Base-by-base conservation (phyloP, 2,329 filamentous ascomycete species). In the Sclerotinia borealis region DNA sequence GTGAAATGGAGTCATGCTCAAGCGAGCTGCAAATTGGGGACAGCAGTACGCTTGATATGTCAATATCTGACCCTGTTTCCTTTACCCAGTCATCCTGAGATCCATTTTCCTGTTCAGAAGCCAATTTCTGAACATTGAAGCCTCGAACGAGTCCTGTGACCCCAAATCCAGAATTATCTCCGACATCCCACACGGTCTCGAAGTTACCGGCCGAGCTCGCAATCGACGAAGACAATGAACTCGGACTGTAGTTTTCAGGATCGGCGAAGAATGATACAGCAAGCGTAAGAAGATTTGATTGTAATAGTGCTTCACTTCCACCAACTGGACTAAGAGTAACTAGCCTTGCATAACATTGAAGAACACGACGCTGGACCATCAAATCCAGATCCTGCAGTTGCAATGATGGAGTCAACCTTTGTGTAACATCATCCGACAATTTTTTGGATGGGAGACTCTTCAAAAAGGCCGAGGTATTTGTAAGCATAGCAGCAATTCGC, bases 291-390 rank as follows among this genome's bases (percentile, higher is more conserved):
- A 99, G 81, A 71, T 96, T 98, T 0, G 93, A 96, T 72, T 98
- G 92, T 29, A 96, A 81, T 11, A 98, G 82, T 2, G 91, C 86
- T 75, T 99, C 95, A 62, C 87, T 90, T 65, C 91, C 91, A 47
- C 91, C 92, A 19, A 89, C 84, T 43, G 95, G 92, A 71, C 92
- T 96, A 58, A 96, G 83, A 70, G 92, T 93, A 25, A 98, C 88
- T 43, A 99, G 82, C 76, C 93, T 93, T 41, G 91, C 90, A 74
- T 97, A 99, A 75, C 93, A 98, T 76, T 99, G 93, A 61, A 99
- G 81, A 4, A 99, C 93, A 71, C 95, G 86, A 63, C 95, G 84
- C 70, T 96, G 89, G 15, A 96, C 92, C 91, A 98, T 96, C 68
- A 93, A 86, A 63, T 95, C 91, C 62, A 96, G 85, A 72, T 99